These are phyloP conservation scores for Hypoxylon perforatum DNA, from an alignment of 495 filamentous ascomycete genomes.

Conservation along the genomic window DNA sequence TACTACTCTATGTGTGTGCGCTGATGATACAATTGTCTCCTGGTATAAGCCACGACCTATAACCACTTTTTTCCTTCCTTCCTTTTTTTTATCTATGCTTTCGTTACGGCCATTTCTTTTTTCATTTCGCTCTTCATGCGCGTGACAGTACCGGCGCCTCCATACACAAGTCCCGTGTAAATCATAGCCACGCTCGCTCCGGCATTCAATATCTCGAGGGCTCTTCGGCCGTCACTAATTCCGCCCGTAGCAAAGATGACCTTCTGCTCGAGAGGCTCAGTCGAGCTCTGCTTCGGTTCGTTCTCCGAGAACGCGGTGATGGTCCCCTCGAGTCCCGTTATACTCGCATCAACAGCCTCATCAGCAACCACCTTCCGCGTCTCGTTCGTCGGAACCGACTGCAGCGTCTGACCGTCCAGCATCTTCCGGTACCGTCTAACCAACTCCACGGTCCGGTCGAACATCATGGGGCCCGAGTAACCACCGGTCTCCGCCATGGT, in stretches of 20 bases:
- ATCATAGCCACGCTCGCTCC: conserved; percentile 91
- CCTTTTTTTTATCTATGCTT: conserved; percentile 12
- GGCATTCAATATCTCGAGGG: conserved; percentile 78
- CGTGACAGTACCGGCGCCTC: conserved; percentile 85
- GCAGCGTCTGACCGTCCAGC: conserved; percentile 67
- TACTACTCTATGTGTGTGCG: conserved; percentile 35
- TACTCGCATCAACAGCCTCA: conserved; percentile 43
- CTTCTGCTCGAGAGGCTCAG: conserved; percentile 63
- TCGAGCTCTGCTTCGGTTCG: conserved; percentile 30
- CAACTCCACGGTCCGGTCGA: conserved; percentile 77
- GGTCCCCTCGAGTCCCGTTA: conserved; percentile 44
- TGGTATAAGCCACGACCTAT: not conserved
- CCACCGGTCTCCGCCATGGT: conserved; percentile 82
- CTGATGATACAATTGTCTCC: conserved; percentile 30
- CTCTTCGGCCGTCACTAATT: conserved; percentile 86
- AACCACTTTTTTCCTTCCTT: not conserved
- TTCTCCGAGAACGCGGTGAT: conserved; percentile 39
- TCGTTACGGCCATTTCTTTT: conserved; percentile 46
- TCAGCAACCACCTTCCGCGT: conserved; percentile 40
- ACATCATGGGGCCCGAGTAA: conserved; percentile 89
- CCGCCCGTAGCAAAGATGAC: conserved; percentile 93
- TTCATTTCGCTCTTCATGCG: conserved; percentile 89
- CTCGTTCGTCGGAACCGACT: conserved; percentile 44
- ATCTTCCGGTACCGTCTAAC: conserved; percentile 81
- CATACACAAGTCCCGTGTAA: conserved; percentile 83